Conservation (phyloP, 805 yeast genomes). For the Yamadazyma sp. region DNA sequence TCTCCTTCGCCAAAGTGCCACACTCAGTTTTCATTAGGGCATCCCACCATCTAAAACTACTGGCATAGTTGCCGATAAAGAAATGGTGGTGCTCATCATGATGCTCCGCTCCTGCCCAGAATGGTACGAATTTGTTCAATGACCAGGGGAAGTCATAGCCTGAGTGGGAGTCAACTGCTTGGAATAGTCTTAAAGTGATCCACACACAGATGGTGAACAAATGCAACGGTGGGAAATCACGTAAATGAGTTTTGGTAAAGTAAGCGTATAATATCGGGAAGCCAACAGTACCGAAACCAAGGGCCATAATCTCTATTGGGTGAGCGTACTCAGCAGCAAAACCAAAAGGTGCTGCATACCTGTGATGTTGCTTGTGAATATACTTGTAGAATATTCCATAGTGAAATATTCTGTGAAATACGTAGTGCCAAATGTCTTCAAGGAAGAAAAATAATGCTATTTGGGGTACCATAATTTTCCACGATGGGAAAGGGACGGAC, state of each 20-base stretch:
- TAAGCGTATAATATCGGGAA: conserved; percentile 84
- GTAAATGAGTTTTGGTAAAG: conserved; percentile 48
- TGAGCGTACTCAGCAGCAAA: conserved; percentile 97
- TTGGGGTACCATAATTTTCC: conserved; percentile 59
- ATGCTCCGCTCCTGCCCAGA: conserved; percentile 99
- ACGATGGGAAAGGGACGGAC: conserved; percentile 81
- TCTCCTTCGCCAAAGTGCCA: conserved; percentile 74
- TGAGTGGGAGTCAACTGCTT: conserved; percentile 97
- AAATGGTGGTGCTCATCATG: conserved; percentile 97
- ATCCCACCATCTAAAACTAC: conserved; percentile 97
- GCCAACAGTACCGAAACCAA: conserved; percentile 96
- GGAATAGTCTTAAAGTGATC: conserved; percentile 86
- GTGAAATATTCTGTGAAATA: conserved; percentile 90
- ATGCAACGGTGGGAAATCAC: conserved; percentile 52
- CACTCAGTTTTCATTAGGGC: conserved; percentile 84
- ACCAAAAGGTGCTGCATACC: conserved; percentile 97
- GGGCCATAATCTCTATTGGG: conserved; percentile 85
- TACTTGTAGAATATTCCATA: conserved; percentile 85
- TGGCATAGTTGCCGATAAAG: conserved; percentile 93
- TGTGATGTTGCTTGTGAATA: conserved; percentile 96
- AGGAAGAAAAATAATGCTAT: conserved; percentile 74
- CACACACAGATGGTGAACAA: conserved; percentile 85
- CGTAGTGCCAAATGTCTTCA: conserved; percentile 97
- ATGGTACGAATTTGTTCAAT: conserved; percentile 83
- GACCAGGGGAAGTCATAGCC: conserved; percentile 99